A percentile compares a stretch with the other conserved stretches of the same genome.
phyloP scores from a whole-genome alignment of 192 early-diverging fungal species.

The Coemansia sp. region DNA sequence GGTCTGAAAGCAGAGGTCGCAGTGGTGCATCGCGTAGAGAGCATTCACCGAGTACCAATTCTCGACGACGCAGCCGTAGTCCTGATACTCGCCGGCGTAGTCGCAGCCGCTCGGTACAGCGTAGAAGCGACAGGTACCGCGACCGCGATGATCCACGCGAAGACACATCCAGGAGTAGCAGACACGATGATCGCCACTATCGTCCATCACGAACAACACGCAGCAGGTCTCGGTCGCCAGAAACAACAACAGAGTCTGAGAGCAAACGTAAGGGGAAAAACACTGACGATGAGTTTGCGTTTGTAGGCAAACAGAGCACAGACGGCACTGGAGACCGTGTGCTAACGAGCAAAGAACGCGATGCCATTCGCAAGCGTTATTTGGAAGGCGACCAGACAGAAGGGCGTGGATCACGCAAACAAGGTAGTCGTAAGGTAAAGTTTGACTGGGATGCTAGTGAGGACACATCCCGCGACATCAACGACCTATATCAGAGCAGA shows the following conservation, averaged over 20 bases:
- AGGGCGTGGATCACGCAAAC: conserved; percentile 72
- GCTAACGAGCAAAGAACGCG: conserved; percentile 59
- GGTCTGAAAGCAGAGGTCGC: conserved; percentile 4
- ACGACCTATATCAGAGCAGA: conserved; percentile 81
- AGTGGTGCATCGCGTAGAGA: conserved; percentile 5
- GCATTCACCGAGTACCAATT: conserved; percentile 12
- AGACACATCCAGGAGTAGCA: not conserved
- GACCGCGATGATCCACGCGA: conserved; percentile 34
- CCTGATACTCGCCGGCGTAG: not conserved
- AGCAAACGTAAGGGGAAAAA: not conserved
- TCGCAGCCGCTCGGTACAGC: not conserved
- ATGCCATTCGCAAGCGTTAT: conserved; percentile 74
- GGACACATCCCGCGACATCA: conserved; percentile 92
- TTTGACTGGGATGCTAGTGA: conserved; percentile 97
- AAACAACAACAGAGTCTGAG: not conserved
- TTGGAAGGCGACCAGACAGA: conserved; percentile 72
- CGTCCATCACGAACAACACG: conserved; percentile 4
- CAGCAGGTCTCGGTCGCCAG: conserved; percentile 10
- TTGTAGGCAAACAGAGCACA: conserved; percentile 27
- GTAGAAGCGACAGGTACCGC: conserved; percentile 8
- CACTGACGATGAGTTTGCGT: conserved; percentile 17
- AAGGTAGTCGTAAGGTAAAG: conserved; percentile 93
- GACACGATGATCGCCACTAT: conserved; percentile 7
- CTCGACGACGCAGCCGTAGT: conserved; percentile 10
- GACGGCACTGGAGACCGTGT: conserved; percentile 49